Evolutionary conservation across 352 stramenopile genomes (phyloP).

Genomic region (Pilasporangium apinafurcum): DNA sequence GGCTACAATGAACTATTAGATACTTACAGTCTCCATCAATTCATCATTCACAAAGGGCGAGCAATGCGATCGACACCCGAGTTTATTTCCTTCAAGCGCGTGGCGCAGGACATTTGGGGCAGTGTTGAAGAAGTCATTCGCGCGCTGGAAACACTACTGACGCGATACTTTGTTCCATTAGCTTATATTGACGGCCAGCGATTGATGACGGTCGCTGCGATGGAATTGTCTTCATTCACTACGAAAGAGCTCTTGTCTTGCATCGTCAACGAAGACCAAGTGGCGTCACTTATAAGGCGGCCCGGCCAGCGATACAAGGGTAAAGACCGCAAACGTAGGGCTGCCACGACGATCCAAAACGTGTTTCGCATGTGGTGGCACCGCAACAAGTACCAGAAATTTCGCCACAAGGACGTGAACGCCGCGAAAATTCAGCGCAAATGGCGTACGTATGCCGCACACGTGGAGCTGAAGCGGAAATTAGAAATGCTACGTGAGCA

Average conservation of each 20-base stretch:
- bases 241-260: constrained; percentile 66
- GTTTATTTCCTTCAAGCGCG: constrained; percentile 81
- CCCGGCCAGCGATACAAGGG: constrained; percentile 78
- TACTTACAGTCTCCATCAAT: constrained; percentile 81
- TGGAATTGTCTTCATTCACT: constrained; percentile 42
- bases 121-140: constrained; percentile 64
- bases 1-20: constrained; percentile 79
- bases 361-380: constrained; percentile 58
- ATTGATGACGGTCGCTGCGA: constrained; percentile 61
- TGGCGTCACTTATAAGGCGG: constrained; percentile 49
- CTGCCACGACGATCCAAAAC: constrained; percentile 66
- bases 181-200: constrained; percentile 83
- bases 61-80: constrained; percentile 79
- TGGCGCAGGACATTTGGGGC: constrained; percentile 78
- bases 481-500: constrained; percentile 27
- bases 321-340: constrained; percentile 52
- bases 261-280: constrained; percentile 86
- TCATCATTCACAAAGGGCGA: constrained; percentile 84
- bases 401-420: constrained; percentile 27
- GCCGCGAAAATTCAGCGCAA: constrained; percentile 53
- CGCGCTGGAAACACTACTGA: constrained; percentile 69
- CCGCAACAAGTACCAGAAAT: constrained; percentile 34
- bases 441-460: constrained; percentile 45
- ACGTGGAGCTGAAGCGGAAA: constrained; percentile 28
- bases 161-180: constrained; percentile 79